A percentile compares a stretch with the other conserved stretches of the same genome.
Conservation (phyloP, 169 alveolate species). For the Eimeria praecox region DNA sequence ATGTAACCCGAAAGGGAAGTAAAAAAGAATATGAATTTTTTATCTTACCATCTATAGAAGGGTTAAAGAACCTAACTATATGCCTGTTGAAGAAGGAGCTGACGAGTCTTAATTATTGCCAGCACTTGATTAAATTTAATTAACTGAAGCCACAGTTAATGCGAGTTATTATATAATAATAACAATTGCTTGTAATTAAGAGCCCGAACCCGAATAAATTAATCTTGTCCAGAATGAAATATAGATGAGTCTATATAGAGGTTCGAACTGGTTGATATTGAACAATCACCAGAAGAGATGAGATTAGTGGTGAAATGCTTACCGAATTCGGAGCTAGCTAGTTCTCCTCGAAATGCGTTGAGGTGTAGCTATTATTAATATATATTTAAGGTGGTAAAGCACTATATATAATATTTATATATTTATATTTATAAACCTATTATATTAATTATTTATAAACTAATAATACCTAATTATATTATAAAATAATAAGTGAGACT, state of each 20-base stretch:
- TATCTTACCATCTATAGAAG: too few relatives aligned
- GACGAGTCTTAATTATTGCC: too few relatives aligned
- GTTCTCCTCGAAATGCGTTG: constrained; percentile 88
- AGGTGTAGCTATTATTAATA: constrained; percentile 80
- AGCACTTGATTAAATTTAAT: constrained; percentile 20
- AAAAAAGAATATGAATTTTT: too few relatives aligned
- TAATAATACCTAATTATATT: neutral
- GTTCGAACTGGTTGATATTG: constrained; percentile 88
- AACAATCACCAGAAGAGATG: constrained; percentile 87
- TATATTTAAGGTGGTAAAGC: constrained; percentile 65
- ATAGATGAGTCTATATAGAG: constrained; percentile 57
- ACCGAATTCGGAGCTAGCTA: constrained; percentile 88
- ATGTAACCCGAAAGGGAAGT: too few relatives aligned
- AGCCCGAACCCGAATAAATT: constrained; percentile 89
- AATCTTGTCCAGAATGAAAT: constrained; percentile 84
- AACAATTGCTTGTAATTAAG: constrained; percentile 67
- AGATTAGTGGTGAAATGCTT: constrained; percentile 89
- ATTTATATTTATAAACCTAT: too few relatives aligned
- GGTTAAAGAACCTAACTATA: too few relatives aligned
- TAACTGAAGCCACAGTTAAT: constrained; percentile 79
- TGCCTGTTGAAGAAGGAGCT: too few relatives aligned
- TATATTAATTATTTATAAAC: neutral
- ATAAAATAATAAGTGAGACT: constrained; percentile 83
- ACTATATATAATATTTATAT: constrained; percentile 17
- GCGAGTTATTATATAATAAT: constrained; percentile 15